These are phyloP conservation scores for Haplosporangium gracile DNA, from an alignment of 192 early-diverging fungal species.

Conservation along the genomic window DNA sequence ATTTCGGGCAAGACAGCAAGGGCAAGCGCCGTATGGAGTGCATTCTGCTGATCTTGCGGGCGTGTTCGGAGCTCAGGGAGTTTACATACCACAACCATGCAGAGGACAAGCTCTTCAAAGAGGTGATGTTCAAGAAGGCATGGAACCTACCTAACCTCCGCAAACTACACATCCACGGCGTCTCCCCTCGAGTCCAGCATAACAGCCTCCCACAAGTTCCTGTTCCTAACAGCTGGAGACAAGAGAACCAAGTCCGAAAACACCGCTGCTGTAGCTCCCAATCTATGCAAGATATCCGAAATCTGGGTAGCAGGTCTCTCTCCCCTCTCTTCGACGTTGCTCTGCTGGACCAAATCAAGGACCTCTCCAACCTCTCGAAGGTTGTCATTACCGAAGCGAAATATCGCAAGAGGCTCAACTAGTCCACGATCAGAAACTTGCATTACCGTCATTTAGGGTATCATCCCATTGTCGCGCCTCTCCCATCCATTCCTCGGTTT, in stretches of 20 bases:
- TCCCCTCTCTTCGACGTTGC: background rate
- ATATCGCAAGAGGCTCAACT: background rate
- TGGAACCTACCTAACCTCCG: background rate
- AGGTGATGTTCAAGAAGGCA: constrained; percentile 50
- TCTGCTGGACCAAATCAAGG: background rate
- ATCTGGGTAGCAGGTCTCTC: background rate
- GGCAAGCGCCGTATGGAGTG: background rate
- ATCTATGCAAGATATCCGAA: background rate
- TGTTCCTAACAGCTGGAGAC: background rate
- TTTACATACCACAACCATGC: background rate
- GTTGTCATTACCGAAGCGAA: background rate
- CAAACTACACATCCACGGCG: background rate
- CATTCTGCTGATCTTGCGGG: background rate
- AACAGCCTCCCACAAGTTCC: constrained; percentile 13
- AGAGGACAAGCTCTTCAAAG: constrained; percentile 46
- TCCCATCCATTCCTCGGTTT: too few relatives aligned
- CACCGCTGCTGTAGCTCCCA: background rate
- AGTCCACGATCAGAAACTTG: too few relatives aligned
- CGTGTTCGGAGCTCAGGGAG: background rate
- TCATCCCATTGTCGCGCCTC: too few relatives aligned
- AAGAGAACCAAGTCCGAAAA: background rate
- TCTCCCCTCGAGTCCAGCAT: constrained; percentile 29
- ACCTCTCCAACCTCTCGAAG: background rate
- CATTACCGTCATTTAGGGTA: too few relatives aligned
- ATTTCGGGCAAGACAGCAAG: background rate